phyloP scores from a whole-genome alignment of 345 rosid species.

The Gossypium arboreum region DNA sequence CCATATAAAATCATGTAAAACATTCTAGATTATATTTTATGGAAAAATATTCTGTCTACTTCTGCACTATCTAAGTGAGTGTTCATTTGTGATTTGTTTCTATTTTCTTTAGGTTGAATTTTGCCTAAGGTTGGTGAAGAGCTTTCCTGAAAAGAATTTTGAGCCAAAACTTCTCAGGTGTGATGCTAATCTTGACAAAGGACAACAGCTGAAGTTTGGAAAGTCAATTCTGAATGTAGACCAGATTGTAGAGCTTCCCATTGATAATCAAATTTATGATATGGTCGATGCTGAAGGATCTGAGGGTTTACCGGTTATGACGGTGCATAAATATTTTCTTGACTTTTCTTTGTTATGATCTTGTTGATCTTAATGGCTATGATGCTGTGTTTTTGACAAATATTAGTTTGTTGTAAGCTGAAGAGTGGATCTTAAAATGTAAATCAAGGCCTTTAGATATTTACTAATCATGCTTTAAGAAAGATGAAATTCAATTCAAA shows the following conservation, averaged over 20 bases:
- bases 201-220: conserved; percentile 59
- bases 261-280: conserved; percentile 84
- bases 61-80: background rate
- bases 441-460: background rate
- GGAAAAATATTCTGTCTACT: conserved; percentile 2
- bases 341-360: background rate
- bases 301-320: conserved; percentile 61
- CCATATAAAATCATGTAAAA: background rate
- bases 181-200: conserved; percentile 34
- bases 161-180: conserved; percentile 28
- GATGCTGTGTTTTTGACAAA: background rate
- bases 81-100: conserved; percentile 14
- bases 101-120: conserved; percentile 51
- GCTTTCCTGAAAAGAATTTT: conserved; percentile 39
- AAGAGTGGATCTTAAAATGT: background rate
- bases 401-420: background rate
- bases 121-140: conserved; percentile 58
- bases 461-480: background rate
- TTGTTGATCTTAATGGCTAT: background rate
- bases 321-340: conserved; percentile 41
- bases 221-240: conserved; percentile 54
- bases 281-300: conserved; percentile 77
- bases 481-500: background rate
- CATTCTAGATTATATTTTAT: background rate
- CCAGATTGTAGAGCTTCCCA: conserved; percentile 72